Evolutionary conservation across 2,329 filamentous ascomycete genomes (phyloP), one percentile per base, ranked within the genome.

Genomic region (Periglandula ipomoeae): DNA sequence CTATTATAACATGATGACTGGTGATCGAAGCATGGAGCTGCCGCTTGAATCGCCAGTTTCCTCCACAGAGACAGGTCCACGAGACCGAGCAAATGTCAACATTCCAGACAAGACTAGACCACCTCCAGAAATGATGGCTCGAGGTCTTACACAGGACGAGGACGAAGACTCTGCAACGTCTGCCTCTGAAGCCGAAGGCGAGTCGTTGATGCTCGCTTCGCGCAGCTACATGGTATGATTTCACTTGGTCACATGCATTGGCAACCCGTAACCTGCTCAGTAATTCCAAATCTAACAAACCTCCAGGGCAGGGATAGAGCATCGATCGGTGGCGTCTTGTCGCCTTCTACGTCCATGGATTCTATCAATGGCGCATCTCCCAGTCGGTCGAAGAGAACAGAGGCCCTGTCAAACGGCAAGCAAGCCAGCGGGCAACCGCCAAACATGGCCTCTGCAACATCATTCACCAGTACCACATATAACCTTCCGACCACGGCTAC

Each of bases 1-100:
- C 68, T 98, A 97, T 70, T 97, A 95, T 76, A 98, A 98, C 67
- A 97, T 91, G 53, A 82, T 96, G 71, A 98, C 93, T 0, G 90
- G 91, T 48, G 89, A 94, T 61, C 94, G 87, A 62, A 94, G 87
- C 54, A 93, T 90, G 81, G 93, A 98, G 64, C 72, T 98, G 52
- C 93, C 93, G 2, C 75, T 98, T 23, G 93, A 98, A 65, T 91
- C 91, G 15, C 90, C 93, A 1, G 82, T 82, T 1, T 88, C 86
- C 6, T 68, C 81, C 17, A 84, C 81, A 55, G 93, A 98, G 67
- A 85, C 78, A 48, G 91, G 91, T 1, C 93, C 93, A 2, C 79
- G 85, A 56, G 89, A 97, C 66, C 84, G 89, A 52, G 90, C 85
- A 70, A 91, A 95, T 63, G 84, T 94, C 53, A 84, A 81, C 61